Percentiles rank a stretch among this genome's conserved stretches.
Conservation (phyloP, 1,284 basidiomycete species). For the Macrocystidia cucumis region DNA sequence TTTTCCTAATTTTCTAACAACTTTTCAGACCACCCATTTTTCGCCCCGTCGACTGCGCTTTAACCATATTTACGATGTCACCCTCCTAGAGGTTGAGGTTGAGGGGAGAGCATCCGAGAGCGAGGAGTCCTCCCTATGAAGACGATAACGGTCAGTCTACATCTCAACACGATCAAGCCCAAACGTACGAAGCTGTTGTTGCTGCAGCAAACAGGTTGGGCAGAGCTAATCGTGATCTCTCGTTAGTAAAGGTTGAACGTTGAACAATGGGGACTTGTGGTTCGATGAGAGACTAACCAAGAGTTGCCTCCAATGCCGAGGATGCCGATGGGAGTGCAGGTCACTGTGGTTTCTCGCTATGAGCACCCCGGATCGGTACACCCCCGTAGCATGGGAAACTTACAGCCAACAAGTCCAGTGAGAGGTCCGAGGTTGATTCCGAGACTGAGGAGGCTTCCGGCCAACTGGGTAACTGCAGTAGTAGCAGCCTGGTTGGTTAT, state of each 20-base stretch:
- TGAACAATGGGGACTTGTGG: no score
- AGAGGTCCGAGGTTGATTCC: conserved; percentile 10
- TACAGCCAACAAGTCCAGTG: conserved; percentile 12
- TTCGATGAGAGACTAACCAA: conserved; percentile 9
- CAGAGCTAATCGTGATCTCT: conserved; percentile 2
- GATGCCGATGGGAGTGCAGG: conserved; percentile 9
- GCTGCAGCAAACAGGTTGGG: conserved; percentile 15
- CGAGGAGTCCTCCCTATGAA: conserved; percentile 1
- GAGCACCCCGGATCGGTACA: background rate
- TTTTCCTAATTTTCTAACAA: background rate
- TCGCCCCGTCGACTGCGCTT: no score
- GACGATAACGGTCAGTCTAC: background rate
- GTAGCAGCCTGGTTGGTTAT: conserved; percentile 1
- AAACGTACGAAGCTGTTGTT: conserved; percentile 12
- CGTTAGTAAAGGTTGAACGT: background rate
- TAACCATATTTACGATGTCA: background rate
- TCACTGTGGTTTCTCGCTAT: conserved; percentile 6
- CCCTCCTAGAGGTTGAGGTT: conserved; percentile 8
- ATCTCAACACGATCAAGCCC: background rate
- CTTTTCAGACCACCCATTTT: background rate
- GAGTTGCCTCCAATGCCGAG: conserved; percentile 10
- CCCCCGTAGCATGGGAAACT: background rate
- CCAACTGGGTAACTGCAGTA: background rate
- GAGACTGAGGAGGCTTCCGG: conserved; percentile 6
- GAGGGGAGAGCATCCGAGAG: conserved; percentile 8